A percentile compares a stretch with the other conserved stretches of the same genome.
phyloP scores from a whole-genome alignment of 805 yeast genomes.

The Candida maesae region DNA sequence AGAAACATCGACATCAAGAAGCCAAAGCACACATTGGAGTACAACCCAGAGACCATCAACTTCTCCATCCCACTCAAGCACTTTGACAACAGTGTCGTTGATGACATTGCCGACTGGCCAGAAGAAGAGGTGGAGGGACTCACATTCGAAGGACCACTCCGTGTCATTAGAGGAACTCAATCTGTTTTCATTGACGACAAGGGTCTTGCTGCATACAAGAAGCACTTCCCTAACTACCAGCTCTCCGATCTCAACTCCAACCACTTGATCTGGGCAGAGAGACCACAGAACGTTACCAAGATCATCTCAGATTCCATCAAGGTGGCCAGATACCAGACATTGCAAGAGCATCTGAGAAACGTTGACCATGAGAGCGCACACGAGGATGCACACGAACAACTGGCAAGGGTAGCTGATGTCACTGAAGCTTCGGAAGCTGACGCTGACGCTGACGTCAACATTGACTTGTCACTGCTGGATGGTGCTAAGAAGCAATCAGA shows the following conservation, averaged over 20 bases:
- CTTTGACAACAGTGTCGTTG: slow-evolving; percentile 21
- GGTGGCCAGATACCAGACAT: slow-evolving; percentile 19
- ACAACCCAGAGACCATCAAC: slow-evolving; percentile 26
- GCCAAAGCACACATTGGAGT: slow-evolving; percentile 22
- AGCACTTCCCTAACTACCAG: slow-evolving; percentile 28
- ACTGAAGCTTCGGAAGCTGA: too few species aligned
- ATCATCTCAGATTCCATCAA: slow-evolving; percentile 26
- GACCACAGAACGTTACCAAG: slow-evolving; percentile 29
- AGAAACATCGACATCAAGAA: slow-evolving; percentile 32
- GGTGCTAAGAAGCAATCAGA: too few species aligned
- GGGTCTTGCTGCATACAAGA: slow-evolving; percentile 23
- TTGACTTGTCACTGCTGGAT: too few species aligned
- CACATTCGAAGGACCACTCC: slow-evolving; percentile 33
- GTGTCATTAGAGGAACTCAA: slow-evolving; percentile 37
- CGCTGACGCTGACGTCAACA: too few species aligned
- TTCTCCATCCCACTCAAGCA: slow-evolving; percentile 31
- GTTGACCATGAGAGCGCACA: slow-evolving; percentile 1
- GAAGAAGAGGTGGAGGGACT: slow-evolving; percentile 18
- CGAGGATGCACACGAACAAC: too few species aligned
- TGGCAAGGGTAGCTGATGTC: too few species aligned
- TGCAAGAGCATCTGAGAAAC: slow-evolving; percentile 18
- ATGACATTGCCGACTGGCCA: slow-evolving; percentile 32
- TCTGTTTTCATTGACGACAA: slow-evolving; percentile 36
- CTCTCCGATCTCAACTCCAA: slow-evolving; percentile 26
- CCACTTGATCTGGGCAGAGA: slow-evolving; percentile 39